phyloP scores from a whole-genome alignment of 2,329 filamentous ascomycete species.

The Colletotrichum liaoningense region DNA sequence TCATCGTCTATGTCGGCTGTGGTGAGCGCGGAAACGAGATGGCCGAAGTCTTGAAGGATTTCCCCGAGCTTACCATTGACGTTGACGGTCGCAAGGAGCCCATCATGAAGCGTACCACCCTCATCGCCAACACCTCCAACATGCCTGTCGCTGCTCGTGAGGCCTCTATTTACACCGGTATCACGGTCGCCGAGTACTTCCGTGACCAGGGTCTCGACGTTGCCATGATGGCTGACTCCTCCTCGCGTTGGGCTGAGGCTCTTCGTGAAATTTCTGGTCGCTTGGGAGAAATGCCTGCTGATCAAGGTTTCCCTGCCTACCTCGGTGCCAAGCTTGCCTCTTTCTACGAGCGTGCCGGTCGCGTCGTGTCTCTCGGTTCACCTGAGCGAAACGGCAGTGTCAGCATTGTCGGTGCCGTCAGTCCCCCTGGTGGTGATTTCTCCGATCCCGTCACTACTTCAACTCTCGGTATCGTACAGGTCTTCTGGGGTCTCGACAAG shows the following conservation, averaged over 20 bases:
- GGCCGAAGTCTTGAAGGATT: slow-evolving; percentile 99
- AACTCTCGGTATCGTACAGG: slow-evolving; percentile 96
- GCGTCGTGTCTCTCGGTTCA: slow-evolving; percentile 85
- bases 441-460: slow-evolving; percentile 96
- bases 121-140: slow-evolving; percentile 99
- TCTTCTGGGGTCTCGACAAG: slow-evolving; percentile 99
- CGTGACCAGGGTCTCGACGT: slow-evolving; percentile 96
- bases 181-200: slow-evolving; percentile 96
- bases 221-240: slow-evolving; percentile 99
- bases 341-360: slow-evolving; percentile 98
- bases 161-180: slow-evolving; percentile 97
- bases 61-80: slow-evolving; percentile 96
- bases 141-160: slow-evolving; percentile 99
- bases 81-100: slow-evolving; percentile 95
- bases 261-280: slow-evolving; percentile 98
- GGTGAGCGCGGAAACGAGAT: slow-evolving; percentile 99
- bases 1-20: slow-evolving; percentile 95
- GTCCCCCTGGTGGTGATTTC: slow-evolving; percentile 98
- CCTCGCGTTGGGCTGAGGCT: slow-evolving; percentile 98
- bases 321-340: slow-evolving; percentile 96
- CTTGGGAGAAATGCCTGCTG: slow-evolving; percentile 99
- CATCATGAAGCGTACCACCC: slow-evolving; percentile 99
- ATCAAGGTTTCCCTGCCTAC: slow-evolving; percentile 99
- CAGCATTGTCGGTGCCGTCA: slow-evolving; percentile 97
- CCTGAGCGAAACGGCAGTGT: slow-evolving; percentile 92